Evolutionary conservation across 2,329 filamentous ascomycete genomes (phyloP), one percentile per base, ranked within the genome.

Genomic region (Alternaria novae-zelandiae): DNA sequence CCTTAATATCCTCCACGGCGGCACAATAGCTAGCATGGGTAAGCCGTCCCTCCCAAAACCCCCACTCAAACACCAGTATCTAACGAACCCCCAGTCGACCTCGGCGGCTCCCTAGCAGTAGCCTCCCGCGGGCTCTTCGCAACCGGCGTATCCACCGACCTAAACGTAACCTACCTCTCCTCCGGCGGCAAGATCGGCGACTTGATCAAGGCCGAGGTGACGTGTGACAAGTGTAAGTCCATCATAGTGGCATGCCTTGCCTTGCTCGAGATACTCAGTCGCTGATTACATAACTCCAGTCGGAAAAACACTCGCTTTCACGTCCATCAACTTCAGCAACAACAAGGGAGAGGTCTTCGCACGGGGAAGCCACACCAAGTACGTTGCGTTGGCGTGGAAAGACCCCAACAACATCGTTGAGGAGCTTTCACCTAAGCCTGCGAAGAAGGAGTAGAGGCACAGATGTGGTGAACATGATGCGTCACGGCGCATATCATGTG

Each of bases 11-110:
- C 85, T 94, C 26, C 92, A 95, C 72, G 92, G 92, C 17, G 92
- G 92, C 5, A 92, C 91, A 0, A 89, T 95, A 26, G 92, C 92
- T 4, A 91, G 89, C 75, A 89, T 94, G 81, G 89, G 77, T 78
- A 69, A 15, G 6, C n/a, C 17, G 15, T 11, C 23, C 15, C 13
- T 45, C 15, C 21, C 12, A 23, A 20, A 36, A 4, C 32, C 47
- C 28, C 45, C 41, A 47, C 54, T 36, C 23, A 50, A 43, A 46
- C 20, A 28, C 4, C 9, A 41, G 36, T 17, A 17, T 23, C 11
- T 23, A 17, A 32, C 57, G 8, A 21, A 4, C 32, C 32, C 15
- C 3, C 23, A 86, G 88, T 90, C 50, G 89, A 91, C 69, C 85
- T 90, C 1, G 88, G 89, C 5, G 89, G 89, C 21, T 90, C 87